Conservation (phyloP, 257 asterid species). For the Verbascum thapsus region DNA sequence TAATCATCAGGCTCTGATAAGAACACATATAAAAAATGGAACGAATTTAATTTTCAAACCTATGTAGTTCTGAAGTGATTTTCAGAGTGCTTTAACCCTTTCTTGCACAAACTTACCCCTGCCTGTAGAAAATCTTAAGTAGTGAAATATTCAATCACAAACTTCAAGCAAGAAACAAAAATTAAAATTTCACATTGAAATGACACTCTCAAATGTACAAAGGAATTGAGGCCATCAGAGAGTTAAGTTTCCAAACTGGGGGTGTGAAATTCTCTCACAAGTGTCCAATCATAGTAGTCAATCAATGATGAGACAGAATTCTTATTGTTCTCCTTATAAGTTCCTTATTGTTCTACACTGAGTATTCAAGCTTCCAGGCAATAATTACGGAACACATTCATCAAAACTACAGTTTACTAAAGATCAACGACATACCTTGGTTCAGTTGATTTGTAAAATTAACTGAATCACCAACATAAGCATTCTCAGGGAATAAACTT, state of each 20-base stretch:
- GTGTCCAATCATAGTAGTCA: not conserved
- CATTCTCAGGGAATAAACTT: constrained; percentile 38
- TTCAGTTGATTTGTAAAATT: constrained; percentile 38
- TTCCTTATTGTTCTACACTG: not conserved
- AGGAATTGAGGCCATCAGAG: constrained; percentile 20
- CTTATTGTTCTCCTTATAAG: not conserved
- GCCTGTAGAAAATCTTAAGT: constrained; percentile 5
- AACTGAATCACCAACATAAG: constrained; percentile 39
- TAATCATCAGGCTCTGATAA: not conserved
- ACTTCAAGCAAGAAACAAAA: constrained; percentile 2
- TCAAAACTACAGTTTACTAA: not conserved
- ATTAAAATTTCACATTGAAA: not conserved
- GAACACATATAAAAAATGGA: not conserved
- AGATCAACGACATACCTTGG: constrained; percentile 50
- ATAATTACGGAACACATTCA: constrained; percentile 6
- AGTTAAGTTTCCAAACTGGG: constrained; percentile 2
- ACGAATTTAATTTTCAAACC: not conserved
- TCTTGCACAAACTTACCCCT: not conserved
- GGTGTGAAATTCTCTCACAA: not conserved
- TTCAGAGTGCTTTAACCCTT: not conserved
- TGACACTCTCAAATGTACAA: constrained; percentile 10
- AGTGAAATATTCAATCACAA: not conserved
- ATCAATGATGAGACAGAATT: not conserved
- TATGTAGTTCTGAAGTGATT: not conserved
- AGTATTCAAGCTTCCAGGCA: not conserved